Base-by-base conservation (phyloP, 106 monocot species). In the Platanthera guangdongensis region DNA sequence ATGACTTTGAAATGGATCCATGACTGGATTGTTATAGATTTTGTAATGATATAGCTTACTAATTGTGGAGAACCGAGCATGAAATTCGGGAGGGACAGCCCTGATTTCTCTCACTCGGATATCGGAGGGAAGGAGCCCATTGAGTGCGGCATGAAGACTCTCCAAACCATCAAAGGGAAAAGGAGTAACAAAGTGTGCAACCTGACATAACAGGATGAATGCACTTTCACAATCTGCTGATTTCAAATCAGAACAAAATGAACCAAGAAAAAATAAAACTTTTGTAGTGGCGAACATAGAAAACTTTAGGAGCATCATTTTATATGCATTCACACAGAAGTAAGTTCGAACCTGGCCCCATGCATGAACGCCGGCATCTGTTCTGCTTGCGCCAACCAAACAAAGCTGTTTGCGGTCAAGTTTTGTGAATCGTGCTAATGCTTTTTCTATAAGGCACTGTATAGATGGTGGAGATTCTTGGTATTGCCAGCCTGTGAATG, bases 311-410 rank as follows among this genome's bases (percentile, higher is more conserved):
- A 21, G 6, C 59, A 19, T 19, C 59, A 60, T 60, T 60, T 60
- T 19, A 5, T 60, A 18, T 39, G 59, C n/a, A 19, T 60, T 60
- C 9, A n/a, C 18, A 60, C 21, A 30, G 30, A 67, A 39, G 47
- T 16, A 48, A 47, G 14, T 16, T 67, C 85, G 81, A 81, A 94
- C 93, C 93, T 94, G 93, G 80, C 90, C 93, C 86, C 86, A 94
- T n/a, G 93, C 93, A 86, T 94, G 93, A 74, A 94, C 93, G 73
- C 93, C 93, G 68, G 90, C 70, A 70, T 94, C 93, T 12, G 93
- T 94, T 71, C 93, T 88, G 77, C 90, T 75, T 57, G 93, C 88
- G 68, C 90, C 93, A 68, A 86, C 90, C 51, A 94, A 78, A 77
- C 78, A 79, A 69, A 94, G 86, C 15, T 90, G 81, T 78, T 88